These are phyloP conservation scores for Chrysoporthe puriensis DNA, from an alignment of 2,329 filamentous ascomycete species.

Conservation along the genomic window DNA sequence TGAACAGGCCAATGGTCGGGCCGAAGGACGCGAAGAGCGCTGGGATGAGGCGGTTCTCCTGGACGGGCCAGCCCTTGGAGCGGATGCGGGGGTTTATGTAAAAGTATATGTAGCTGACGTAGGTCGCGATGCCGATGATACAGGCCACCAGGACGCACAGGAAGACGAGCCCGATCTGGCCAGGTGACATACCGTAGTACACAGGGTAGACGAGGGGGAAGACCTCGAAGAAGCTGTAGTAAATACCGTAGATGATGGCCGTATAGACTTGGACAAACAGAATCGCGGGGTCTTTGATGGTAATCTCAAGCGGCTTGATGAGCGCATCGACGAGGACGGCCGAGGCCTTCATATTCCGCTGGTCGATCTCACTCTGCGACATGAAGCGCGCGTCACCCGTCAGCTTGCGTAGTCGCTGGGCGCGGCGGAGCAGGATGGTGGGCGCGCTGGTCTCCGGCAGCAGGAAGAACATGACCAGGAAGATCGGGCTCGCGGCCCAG, in stretches of 20 bases:
- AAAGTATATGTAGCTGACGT: slow-evolving; percentile 55
- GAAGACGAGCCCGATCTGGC: slow-evolving; percentile 63
- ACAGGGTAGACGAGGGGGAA: slow-evolving; percentile 66
- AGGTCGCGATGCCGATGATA: slow-evolving; percentile 53
- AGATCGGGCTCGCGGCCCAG: slow-evolving; percentile 62
- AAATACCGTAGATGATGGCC: slow-evolving; percentile 64
- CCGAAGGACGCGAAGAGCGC: slow-evolving; percentile 57
- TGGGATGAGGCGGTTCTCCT: slow-evolving; percentile 59
- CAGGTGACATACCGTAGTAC: slow-evolving; percentile 62
- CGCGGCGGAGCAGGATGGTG: slow-evolving; percentile 65
- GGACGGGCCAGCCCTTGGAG: slow-evolving; percentile 52
- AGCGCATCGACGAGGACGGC: slow-evolving; percentile 58
- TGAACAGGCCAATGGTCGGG: slow-evolving; percentile 62
- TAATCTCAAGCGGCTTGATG: slow-evolving; percentile 64
- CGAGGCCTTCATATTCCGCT: slow-evolving; percentile 53
- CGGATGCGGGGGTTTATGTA: slow-evolving; percentile 55
- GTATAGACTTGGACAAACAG: slow-evolving; percentile 66
- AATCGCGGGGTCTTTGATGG: slow-evolving; percentile 63
- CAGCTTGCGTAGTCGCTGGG: slow-evolving; percentile 61
- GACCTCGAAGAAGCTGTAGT: slow-evolving; percentile 68
- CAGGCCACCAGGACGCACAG: slow-evolving; percentile 62
- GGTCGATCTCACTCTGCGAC: slow-evolving; percentile 67
- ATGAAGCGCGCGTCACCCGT: slow-evolving; percentile 61
- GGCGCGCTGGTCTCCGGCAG: slow-evolving; percentile 66
- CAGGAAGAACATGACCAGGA: slow-evolving; percentile 63